Evolutionary conservation across 2,329 filamentous ascomycete genomes (phyloP), one percentile per base, ranked within the genome.

Genomic region (Clarireedia hainanense): DNA sequence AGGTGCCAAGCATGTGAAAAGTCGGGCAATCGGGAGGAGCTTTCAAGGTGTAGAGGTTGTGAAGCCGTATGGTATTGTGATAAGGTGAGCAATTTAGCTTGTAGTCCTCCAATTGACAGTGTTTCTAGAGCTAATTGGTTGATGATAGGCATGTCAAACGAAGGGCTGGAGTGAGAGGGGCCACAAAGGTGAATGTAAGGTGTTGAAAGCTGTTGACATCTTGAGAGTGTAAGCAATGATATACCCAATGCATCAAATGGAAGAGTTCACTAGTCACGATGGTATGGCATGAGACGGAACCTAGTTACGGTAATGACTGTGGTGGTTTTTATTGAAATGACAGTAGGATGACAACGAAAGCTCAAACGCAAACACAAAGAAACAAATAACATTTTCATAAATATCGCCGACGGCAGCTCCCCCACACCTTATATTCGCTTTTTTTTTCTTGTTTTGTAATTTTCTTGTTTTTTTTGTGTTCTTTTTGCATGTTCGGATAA

Each of bases 1-100:
- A 50, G 14, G 23, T 67, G 66, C 57, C 61, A 64, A 24, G 62
- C 58, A 4, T 67, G 65, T 58, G 58, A 57, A 15, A 58, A 57
- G 27, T 48, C 20, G 6, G 58, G 53, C 9, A 49, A 45, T 6
- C 48, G 50, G 6, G 57, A 55, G 10, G 56, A 56, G 6, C 57
- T 68, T 47, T 56, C 54, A 10, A 60, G 56, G 36, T 68, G 65
- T 60, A 63, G 59, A 58, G 66, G 66, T 0, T 68, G 66, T 55
- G 58, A 55, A 39, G 48, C 52, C 20, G 63, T 63, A 27, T 66
- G 64, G 64, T 68, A 68, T 61, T 68, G 66, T 56, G 59, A 60
- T 10, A 68, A 66, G 60, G 66, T 66, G 20, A 20, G 20, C 20
- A 20, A 20, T 20, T 20, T 20, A 57, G 23, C 58, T 60, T 30